phyloP scores from a whole-genome alignment of 495 filamentous ascomycete genomes.

The Penicillium goetzii region DNA sequence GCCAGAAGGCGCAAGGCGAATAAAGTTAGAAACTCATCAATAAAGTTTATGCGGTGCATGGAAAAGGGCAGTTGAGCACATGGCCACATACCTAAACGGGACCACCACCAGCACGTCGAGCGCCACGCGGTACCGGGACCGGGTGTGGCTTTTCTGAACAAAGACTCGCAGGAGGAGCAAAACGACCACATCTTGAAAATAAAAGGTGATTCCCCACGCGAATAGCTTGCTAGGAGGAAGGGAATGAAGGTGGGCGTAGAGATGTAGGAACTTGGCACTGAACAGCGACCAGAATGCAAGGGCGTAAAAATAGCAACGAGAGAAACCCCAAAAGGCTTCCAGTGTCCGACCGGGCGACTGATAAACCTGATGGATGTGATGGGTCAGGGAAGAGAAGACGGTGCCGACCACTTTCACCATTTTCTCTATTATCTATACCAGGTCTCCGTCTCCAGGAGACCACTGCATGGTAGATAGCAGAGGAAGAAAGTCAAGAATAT shows the following conservation, averaged over 20 bases:
- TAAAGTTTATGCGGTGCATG: not conserved
- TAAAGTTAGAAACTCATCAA: not conserved
- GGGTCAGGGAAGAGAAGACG: conserved; percentile 10
- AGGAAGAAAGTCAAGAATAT: not conserved
- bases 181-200: conserved; percentile 45
- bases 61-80: conserved; percentile 7
- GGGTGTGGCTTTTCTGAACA: conserved; percentile 27
- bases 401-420: not conserved
- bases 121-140: conserved; percentile 30
- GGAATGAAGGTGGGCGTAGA: conserved; percentile 43
- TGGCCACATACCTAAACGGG: conserved; percentile 40
- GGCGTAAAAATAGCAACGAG: conserved; percentile 44
- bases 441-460: not conserved
- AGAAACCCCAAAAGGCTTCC: conserved; percentile 38
- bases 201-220: conserved; percentile 45
- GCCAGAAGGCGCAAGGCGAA: not conserved
- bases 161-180: conserved; percentile 37
- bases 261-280: conserved; percentile 40
- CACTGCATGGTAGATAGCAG: not conserved
- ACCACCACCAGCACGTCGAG: conserved; percentile 29
- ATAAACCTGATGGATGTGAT: conserved; percentile 20
- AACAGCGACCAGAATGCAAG: conserved; percentile 39
- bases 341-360: conserved; percentile 30
- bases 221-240: conserved; percentile 36
- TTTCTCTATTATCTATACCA: not conserved